Percentiles rank a stretch among this genome's conserved stretches.
Conservation (phyloP, 2,329 filamentous ascomycete genomes). For the Periconia digitata region DNA sequence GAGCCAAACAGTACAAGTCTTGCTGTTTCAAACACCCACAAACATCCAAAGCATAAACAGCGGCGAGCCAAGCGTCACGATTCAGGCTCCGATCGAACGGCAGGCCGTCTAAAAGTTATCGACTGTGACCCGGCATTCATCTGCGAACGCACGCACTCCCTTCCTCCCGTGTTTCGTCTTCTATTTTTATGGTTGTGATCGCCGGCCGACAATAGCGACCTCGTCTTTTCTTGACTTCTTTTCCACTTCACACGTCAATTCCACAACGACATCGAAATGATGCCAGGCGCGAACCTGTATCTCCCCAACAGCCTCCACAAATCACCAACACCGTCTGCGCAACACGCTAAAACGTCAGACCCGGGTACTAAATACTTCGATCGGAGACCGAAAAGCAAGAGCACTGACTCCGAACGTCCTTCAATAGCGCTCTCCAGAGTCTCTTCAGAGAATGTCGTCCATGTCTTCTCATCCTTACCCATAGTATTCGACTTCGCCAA, state of each 20-base stretch:
- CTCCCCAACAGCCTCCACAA: conserved; percentile 21
- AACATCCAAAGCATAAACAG: background rate
- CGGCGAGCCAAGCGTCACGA: background rate
- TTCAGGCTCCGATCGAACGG: background rate
- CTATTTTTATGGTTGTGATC: conserved; percentile 2
- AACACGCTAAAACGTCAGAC: background rate
- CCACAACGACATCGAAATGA: conserved; percentile 1
- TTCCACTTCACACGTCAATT: background rate
- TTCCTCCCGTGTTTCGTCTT: conserved; percentile 1
- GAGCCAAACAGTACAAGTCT: background rate
- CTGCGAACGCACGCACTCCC: background rate
- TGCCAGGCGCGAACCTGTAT: conserved; percentile 19
- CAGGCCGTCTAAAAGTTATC: background rate
- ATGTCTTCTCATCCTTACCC: conserved; percentile 19
- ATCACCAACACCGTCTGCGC: background rate
- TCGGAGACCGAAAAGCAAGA: conserved; percentile 3
- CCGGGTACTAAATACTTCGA: background rate
- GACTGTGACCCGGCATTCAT: background rate
- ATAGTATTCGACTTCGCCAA: conserved; percentile 32
- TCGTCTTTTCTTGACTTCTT: background rate
- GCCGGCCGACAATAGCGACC: background rate
- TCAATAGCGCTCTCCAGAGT: conserved; percentile 5
- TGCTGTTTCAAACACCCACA: background rate
- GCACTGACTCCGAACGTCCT: conserved; percentile 10
- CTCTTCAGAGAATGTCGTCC: conserved; percentile 12